phyloP scores from a whole-genome alignment of 1,284 basidiomycete species.

The Trichosporon coremiiforme region DNA sequence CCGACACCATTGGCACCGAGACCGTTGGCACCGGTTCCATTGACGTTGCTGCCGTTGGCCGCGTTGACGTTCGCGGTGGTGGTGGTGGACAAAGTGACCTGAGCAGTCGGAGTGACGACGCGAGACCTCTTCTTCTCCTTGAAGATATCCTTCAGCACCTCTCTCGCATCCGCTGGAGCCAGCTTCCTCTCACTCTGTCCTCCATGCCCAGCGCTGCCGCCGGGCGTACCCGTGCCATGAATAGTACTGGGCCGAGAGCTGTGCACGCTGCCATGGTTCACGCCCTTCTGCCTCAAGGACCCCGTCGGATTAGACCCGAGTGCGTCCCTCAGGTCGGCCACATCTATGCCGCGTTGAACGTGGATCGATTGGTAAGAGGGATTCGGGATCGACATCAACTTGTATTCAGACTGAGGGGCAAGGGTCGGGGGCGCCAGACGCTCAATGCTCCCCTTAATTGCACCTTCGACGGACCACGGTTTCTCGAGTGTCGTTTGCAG shows the following conservation, averaged over 20 bases:
- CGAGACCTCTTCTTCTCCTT: constrained; percentile 50
- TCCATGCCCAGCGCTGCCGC: background rate
- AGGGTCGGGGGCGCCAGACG: constrained; percentile 21
- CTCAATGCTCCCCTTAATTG: constrained; percentile 65
- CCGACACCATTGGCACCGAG: no score
- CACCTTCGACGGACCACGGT: constrained; percentile 74
- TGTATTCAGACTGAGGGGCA: background rate
- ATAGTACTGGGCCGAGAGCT: background rate
- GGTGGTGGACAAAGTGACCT: no score
- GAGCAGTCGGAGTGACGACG: background rate
- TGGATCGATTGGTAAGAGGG: constrained; percentile 76
- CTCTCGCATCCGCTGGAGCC: constrained; percentile 34
- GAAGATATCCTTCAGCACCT: constrained; percentile 56
- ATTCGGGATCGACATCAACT: constrained; percentile 82
- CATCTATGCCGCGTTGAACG: constrained; percentile 66
- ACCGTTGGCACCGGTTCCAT: no score
- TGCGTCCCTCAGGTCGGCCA: constrained; percentile 80
- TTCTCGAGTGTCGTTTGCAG: constrained; percentile 63
- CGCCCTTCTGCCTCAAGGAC: background rate
- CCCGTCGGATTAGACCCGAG: constrained; percentile 48
- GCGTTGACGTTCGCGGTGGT: no score
- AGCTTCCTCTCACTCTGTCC: constrained; percentile 3
- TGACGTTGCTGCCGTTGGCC: no score
- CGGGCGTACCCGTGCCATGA: background rate
- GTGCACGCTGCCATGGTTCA: background rate